Evolutionary conservation across 345 rosid species (phyloP).

Genomic region (Atalantia buxifolia): DNA sequence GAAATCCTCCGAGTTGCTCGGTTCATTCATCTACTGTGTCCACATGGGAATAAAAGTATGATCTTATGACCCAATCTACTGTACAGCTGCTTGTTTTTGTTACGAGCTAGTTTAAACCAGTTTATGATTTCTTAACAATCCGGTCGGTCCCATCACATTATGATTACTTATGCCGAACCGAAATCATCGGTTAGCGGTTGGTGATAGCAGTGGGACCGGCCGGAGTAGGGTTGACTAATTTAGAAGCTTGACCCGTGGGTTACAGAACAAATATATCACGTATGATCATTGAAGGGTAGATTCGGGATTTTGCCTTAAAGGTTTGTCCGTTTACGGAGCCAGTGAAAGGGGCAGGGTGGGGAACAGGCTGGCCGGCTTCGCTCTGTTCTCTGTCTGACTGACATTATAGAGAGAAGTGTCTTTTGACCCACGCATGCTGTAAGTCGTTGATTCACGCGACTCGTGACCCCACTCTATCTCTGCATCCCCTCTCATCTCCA

Average conservation of each 20-base stretch:
- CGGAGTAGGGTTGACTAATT: not conserved
- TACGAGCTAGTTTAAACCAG: not conserved
- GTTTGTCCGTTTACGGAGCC: slow-evolving; percentile 15
- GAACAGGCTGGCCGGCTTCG: slow-evolving; percentile 35
- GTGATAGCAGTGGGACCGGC: not conserved
- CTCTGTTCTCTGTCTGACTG: not conserved
- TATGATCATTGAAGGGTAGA: not conserved
- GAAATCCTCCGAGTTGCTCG: not conserved
- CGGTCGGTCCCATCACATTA: not conserved
- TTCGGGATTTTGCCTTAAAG: not conserved
- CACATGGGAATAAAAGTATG: not conserved
- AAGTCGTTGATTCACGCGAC: not conserved
- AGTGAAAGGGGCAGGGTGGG: slow-evolving; percentile 9
- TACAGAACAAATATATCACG: too few relatives aligned
- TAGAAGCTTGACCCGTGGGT: not conserved
- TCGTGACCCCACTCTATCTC: not conserved
- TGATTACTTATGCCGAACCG: not conserved
- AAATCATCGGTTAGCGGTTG: not conserved
- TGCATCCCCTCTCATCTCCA: too few relatives aligned
- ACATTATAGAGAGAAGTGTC: not conserved
- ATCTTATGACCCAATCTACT: not conserved
- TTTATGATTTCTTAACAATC: not conserved
- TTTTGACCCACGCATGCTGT: slow-evolving; percentile 6
- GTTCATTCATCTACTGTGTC: not conserved
- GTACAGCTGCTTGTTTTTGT: not conserved